Base-by-base conservation (phyloP, 139 green algal species). In the Chlorella sp. region DNA sequence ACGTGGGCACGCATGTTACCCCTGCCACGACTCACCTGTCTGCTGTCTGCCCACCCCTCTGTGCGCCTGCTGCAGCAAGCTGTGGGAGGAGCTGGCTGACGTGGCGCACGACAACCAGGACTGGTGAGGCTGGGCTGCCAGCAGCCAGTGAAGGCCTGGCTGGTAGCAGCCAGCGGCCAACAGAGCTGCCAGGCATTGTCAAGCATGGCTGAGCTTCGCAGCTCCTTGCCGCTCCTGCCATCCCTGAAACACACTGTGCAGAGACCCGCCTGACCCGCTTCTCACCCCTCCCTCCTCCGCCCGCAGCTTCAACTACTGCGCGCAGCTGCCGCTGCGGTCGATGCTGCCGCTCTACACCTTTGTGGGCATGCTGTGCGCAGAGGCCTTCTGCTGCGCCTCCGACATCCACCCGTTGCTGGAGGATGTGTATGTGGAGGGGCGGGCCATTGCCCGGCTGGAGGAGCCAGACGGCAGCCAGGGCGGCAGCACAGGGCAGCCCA, bases 1-100 rank as follows among this genome's bases (percentile, higher is more conserved):
- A n/a, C n/a, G n/a, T n/a, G n/a, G n/a, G n/a, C n/a, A n/a, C n/a
- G n/a, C n/a, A n/a, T n/a, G n/a, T n/a, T n/a, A n/a, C n/a, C n/a
- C n/a, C n/a, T n/a, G n/a, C n/a, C n/a, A n/a, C n/a, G n/a, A n/a
- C n/a, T n/a, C n/a, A n/a, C n/a, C n/a, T n/a, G n/a, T 11, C 46
- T 54, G 46, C 46, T 11, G 8, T 54, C 46, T 54, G 46, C 46
- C 34, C 34, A 44, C 67, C 34, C 34, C 67, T 28, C 67, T 73
- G 64, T n/a, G 7, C 60, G 32, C 64, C 9, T 3, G 30, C 38
- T 54, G 72, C 72, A 78, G 72, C 72, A 78, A 78, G 72, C 72
- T 78, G 72, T 78, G 72, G 72, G 72, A 78, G 72, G 72, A 58
- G 43, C 72, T 78, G 43, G 72, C 72, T 32, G 43, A 78, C 72